A percentile compares a stretch with the other conserved stretches of the same genome.
Evolutionary conservation across 2,329 filamentous ascomycete species (phyloP).

Genomic region (Aspergillus quadrilineatus): DNA sequence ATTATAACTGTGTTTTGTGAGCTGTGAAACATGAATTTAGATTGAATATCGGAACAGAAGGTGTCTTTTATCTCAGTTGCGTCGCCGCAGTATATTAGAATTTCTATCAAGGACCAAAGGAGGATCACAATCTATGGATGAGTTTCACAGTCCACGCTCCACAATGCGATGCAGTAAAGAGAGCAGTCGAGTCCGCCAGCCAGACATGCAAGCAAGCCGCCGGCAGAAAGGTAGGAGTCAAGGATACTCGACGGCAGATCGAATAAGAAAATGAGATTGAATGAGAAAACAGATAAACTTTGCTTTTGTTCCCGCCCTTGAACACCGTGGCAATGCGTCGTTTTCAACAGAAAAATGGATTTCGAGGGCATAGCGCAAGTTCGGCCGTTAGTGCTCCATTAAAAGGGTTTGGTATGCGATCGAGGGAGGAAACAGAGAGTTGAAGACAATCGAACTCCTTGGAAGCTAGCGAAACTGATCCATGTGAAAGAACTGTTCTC

Average conservation of each 20-base stretch:
- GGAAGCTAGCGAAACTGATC: neutral
- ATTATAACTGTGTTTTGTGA: neutral
- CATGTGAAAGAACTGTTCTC: neutral
- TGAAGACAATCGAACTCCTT: constrained; percentile 1
- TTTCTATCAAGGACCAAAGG: neutral
- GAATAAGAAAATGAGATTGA: neutral
- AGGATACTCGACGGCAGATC: constrained; percentile 1
- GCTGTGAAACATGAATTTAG: neutral
- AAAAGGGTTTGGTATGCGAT: neutral
- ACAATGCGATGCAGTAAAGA: constrained; percentile 8
- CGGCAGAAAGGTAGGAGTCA: constrained; percentile 1
- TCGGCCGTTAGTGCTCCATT: constrained; percentile 13
- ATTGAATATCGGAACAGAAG: neutral
- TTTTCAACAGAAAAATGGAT: constrained; percentile 4
- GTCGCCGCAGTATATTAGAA: constrained; percentile 4
- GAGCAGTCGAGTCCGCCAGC: constrained; percentile 7
- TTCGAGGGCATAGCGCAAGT: constrained; percentile 3
- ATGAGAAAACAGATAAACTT: constrained; percentile 3
- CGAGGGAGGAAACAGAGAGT: neutral
- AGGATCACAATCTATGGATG: constrained; percentile 7
- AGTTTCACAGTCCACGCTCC: constrained; percentile 10
- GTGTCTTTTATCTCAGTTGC: constrained; percentile 1
- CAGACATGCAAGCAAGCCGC: constrained; percentile 2
- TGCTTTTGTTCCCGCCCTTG: constrained; percentile 8
- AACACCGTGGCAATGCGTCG: constrained; percentile 17